phyloP scores from a whole-genome alignment of 2,329 filamentous ascomycete genomes.

The Calcarisporium arbuscula region DNA sequence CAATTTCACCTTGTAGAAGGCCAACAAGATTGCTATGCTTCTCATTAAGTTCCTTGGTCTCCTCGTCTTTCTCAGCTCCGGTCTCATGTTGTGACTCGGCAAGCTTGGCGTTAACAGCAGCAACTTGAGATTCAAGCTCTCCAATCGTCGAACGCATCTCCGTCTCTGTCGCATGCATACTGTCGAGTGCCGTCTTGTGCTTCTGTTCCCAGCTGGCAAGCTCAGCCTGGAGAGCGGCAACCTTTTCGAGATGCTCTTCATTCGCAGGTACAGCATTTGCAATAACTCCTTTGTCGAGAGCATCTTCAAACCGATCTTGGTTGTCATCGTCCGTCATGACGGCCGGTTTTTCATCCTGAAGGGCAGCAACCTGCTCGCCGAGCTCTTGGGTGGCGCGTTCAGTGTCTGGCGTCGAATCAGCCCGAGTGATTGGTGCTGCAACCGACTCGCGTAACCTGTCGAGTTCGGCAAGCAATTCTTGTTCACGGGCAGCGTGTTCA shows the following conservation, averaged over 20 bases:
- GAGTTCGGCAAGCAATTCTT: conserved; percentile 66
- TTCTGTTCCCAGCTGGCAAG: conserved; percentile 69
- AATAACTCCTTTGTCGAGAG: too few relatives aligned
- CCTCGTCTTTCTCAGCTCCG: conserved; percentile 28
- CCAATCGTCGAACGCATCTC: conserved; percentile 66
- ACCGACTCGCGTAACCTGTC: conserved; percentile 57
- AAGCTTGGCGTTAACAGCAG: conserved; percentile 46
- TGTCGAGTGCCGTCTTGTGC: conserved; percentile 63
- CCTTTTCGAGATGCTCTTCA: conserved; percentile 49
- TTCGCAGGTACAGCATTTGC: too few relatives aligned
- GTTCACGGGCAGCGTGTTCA: conserved; percentile 65
- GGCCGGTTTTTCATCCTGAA: too few relatives aligned
- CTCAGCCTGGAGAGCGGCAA: conserved; percentile 64
- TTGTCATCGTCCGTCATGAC: too few relatives aligned
- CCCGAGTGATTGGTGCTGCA: conserved; percentile 18
- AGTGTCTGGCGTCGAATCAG: conserved; percentile 2
- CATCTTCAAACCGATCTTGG: too few relatives aligned
- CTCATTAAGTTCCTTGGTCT: conserved; percentile 38
- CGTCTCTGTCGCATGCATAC: conserved; percentile 66
- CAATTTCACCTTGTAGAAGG: conserved; percentile 65
- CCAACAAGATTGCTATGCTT: conserved; percentile 55
- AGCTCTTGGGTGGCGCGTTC: conserved; percentile 23
- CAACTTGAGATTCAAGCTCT: conserved; percentile 60
- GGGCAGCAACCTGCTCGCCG: conserved; percentile 24
- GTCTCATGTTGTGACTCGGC: conserved; percentile 35